Percentiles rank a stretch among this genome's conserved stretches.
Conservation (phyloP, 768 basidiomycete genomes). For the Sarcomyxa edulis region DNA sequence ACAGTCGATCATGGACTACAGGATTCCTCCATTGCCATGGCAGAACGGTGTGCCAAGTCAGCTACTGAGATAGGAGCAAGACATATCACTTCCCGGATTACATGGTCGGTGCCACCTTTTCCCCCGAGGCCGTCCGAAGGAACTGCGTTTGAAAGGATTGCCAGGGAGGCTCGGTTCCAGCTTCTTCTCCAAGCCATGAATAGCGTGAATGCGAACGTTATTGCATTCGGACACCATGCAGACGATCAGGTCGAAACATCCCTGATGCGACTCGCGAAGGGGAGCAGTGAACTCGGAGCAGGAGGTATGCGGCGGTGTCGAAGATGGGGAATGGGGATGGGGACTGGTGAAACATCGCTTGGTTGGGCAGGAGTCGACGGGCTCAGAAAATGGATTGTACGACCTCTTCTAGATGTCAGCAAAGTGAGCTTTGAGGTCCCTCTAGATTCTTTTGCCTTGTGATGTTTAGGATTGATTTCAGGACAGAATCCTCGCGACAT, state of each 20-base stretch:
- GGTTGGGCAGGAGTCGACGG: conserved; percentile 47
- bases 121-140: conserved; percentile 37
- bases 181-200: conserved; percentile 45
- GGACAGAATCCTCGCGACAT: conserved; percentile 81
- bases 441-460: neutral
- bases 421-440: conserved; percentile 51
- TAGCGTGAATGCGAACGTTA: conserved; percentile 23
- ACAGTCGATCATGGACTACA: conserved; percentile 74
- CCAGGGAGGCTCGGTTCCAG: conserved; percentile 56
- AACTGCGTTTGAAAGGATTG: conserved; percentile 45
- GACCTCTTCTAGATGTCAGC: conserved; percentile 61
- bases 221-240: conserved; percentile 73
- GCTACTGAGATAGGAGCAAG: conserved; percentile 40
- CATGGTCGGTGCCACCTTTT: conserved; percentile 53
- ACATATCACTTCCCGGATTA: conserved; percentile 42
- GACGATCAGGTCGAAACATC: conserved; percentile 85
- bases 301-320: conserved; percentile 65
- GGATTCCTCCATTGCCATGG: conserved; percentile 49
- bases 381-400: conserved; percentile 63
- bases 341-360: conserved; percentile 20
- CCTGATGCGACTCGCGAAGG: conserved; percentile 60
- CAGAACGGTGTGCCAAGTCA: conserved; percentile 34
- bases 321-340: conserved; percentile 75
- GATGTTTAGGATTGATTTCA: conserved; percentile 20
- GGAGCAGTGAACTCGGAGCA: conserved; percentile 51